Evolutionary conservation across 352 stramenopile genomes (phyloP), one percentile per base, ranked within the genome.

Genomic region (Blastocystis sp.): DNA sequence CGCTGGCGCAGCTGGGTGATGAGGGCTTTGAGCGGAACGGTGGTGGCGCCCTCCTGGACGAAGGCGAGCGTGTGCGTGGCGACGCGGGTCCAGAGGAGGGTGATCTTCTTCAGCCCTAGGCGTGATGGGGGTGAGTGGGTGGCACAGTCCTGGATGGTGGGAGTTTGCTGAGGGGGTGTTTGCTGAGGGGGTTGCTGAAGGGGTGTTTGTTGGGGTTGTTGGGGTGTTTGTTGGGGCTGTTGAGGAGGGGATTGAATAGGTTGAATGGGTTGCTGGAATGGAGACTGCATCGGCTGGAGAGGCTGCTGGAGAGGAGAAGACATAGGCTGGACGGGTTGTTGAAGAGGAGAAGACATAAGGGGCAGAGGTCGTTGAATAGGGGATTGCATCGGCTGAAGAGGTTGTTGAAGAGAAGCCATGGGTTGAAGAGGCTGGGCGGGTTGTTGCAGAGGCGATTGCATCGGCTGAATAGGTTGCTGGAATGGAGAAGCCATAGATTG

Each of bases 51-150:
- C 3, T 17, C 9, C 45, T 17, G 7, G 45, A 67, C 34, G 56
- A 56, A 56, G 45, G 45, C 34, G 23, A 69, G 34, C 7, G 66
- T 45, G 74, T 69, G 74, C 34, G 38, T 34, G 9, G 60, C 60
- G 2, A 84, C 56, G 10, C 74, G 74, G 23, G 11, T 56, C 74
- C 74, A 84, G 17, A 84, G 48, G 7, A 84, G 23, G 40, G 56
- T 41, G 38, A 59, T 59, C 23, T 84, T 84, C 19, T 48, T 23
- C 3, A 52, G 4, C 74, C 74, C 74, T 84, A n/a, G n/a, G 2
- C 19, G 41, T 70, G 74, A 84, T n/a, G 11, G 45, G 74, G 3
- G 56, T n/a, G 66, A 34, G n/a, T 17, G 19, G 52, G n/a, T 21
- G 41, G 66, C 2, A 59, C 23, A 77, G 66, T 52, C 11, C 34